Evolutionary conservation across 2,329 filamentous ascomycete species (phyloP).

Genomic region (Aphanoascus verrucosus): DNA sequence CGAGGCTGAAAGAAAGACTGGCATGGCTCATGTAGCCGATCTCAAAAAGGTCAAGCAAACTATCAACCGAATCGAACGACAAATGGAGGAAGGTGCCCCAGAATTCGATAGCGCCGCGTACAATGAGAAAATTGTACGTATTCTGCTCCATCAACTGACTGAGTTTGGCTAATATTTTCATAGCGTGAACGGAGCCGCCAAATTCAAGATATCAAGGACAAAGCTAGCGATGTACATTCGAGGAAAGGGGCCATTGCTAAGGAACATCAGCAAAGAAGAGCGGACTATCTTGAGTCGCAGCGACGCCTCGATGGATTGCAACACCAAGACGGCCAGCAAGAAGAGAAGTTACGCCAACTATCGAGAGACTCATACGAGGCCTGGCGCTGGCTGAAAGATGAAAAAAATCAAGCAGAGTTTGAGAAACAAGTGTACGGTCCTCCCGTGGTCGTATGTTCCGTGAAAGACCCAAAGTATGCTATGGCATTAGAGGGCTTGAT

Average conservation of each 20-base stretch:
- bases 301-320: conserved; percentile 50
- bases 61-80: conserved; percentile 54
- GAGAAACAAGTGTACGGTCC: conserved; percentile 70
- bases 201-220: conserved; percentile 27
- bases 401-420: conserved; percentile 52
- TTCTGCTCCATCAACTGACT: conserved; percentile 12
- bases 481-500: conserved; percentile 51
- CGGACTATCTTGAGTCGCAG: conserved; percentile 32
- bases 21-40: conserved; percentile 44
- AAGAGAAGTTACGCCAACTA: conserved; percentile 50
- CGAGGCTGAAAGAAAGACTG: conserved; percentile 43
- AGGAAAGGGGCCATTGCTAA: conserved; percentile 25
- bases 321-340: conserved; percentile 64
- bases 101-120: conserved; percentile 60
- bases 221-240: conserved; percentile 35
- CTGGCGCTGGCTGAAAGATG: conserved; percentile 69
- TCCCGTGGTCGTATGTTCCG: conserved; percentile 65
- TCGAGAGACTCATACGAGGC: conserved; percentile 57
- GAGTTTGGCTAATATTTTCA: conserved; percentile 17
- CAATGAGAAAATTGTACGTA: conserved; percentile 60
- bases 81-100: conserved; percentile 50
- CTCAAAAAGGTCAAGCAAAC: conserved; percentile 41
- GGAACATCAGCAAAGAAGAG: conserved; percentile 1
- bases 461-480: conserved; percentile 61
- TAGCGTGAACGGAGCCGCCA: conserved; percentile 47